Evolutionary conservation across 371 early-diverging fungal species (phyloP).

Genomic region (Mucor racemosus): DNA sequence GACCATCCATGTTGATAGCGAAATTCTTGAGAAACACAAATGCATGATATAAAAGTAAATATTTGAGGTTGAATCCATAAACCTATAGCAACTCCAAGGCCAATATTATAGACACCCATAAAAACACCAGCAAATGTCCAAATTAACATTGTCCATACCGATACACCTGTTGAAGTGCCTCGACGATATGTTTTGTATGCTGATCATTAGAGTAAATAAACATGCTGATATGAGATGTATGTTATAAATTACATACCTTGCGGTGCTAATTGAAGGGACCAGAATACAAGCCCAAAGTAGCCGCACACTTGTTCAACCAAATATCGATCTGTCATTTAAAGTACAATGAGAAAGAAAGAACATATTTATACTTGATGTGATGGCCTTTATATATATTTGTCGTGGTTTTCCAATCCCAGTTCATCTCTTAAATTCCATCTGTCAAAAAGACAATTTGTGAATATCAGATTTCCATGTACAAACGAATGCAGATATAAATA

Average conservation of each 20-base stretch:
- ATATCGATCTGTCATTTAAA: conserved; percentile 14
- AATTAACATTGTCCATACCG: conserved; percentile 50
- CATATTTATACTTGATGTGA: neutral
- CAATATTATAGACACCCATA: conserved; percentile 57
- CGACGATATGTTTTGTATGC: conserved; percentile 40
- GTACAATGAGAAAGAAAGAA: neutral
- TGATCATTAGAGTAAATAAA: conserved; percentile 9
- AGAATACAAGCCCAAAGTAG: conserved; percentile 58
- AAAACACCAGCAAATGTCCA: conserved; percentile 54
- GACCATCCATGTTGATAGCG: conserved; percentile 44
- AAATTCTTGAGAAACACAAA: conserved; percentile 52
- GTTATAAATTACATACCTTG: conserved; percentile 40
- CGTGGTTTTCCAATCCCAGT: neutral
- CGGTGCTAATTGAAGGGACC: conserved; percentile 64
- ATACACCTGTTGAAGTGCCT: conserved; percentile 54
- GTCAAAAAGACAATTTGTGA: neutral
- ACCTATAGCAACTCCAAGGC: conserved; percentile 52
- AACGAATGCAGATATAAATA: too few relatives aligned
- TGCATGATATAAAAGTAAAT: conserved; percentile 45
- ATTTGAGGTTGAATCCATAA: conserved; percentile 62
- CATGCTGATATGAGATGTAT: neutral
- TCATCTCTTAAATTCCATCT: neutral
- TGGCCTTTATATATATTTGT: neutral
- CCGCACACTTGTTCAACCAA: conserved; percentile 54
- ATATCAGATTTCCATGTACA: too few relatives aligned